phyloP scores from a whole-genome alignment of 2,329 filamentous ascomycete genomes.

The Lecanicillium sp. region DNA sequence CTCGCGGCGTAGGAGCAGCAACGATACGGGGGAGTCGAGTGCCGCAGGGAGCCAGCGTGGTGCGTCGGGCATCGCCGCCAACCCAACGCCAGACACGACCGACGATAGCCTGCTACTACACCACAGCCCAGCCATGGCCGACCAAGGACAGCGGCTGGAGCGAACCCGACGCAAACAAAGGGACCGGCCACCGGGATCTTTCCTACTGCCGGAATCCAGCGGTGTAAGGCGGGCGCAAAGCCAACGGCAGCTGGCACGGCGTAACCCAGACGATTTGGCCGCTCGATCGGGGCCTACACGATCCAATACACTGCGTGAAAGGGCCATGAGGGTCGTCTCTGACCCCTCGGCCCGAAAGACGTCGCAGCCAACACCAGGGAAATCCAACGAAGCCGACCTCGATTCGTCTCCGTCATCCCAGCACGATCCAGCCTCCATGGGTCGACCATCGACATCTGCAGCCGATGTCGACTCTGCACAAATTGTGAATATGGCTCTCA shows the following conservation, averaged over 20 bases:
- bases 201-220: background rate
- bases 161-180: conserved; percentile 12
- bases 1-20: conserved; percentile 23
- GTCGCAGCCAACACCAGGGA: background rate
- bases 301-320: background rate
- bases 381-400: background rate
- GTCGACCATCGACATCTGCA: conserved; percentile 29
- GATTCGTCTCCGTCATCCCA: conserved; percentile 4
- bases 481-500: conserved; percentile 88
- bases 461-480: conserved; percentile 68
- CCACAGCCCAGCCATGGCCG: background rate
- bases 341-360: background rate
- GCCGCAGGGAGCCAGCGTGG: conserved; percentile 21
- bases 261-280: background rate
- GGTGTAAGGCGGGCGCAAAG: conserved; percentile 2
- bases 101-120: conserved; percentile 10
- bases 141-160: conserved; percentile 12
- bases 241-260: conserved; percentile 1
- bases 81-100: conserved; percentile 11
- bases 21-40: conserved; percentile 39
- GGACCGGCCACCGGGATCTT: conserved; percentile 12
- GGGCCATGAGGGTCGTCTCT: conserved; percentile 3
- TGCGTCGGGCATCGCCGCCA: conserved; percentile 5
- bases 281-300: conserved; percentile 2
- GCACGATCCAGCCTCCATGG: conserved; percentile 16